A percentile compares a stretch with the other conserved stretches of the same genome.
Conservation (phyloP, 208 protist genomes). For the Balamuthia mandrillaris region DNA sequence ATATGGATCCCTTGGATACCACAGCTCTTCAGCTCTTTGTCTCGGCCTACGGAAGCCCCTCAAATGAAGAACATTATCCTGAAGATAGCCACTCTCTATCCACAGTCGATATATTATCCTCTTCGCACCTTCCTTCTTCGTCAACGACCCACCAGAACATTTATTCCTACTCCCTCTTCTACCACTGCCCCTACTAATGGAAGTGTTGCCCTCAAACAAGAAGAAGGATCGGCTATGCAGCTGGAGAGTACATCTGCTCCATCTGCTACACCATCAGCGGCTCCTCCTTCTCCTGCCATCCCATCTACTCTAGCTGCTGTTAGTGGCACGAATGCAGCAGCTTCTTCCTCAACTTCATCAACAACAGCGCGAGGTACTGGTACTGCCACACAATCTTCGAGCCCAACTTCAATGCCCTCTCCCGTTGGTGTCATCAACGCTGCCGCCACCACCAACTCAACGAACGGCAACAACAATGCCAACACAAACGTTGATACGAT, state of each 20-base stretch:
- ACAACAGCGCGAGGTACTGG: too few species aligned
- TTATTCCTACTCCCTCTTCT: background rate
- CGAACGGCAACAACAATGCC: background rate
- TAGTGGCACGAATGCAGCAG: too few species aligned
- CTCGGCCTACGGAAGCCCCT: background rate
- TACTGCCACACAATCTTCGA: too few species aligned
- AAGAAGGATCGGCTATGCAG: background rate
- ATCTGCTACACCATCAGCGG: too few species aligned
- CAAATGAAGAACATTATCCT: background rate
- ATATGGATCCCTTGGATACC: slow-evolving; percentile 24
- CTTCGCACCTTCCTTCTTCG: slow-evolving; percentile 9
- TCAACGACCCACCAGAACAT: background rate
- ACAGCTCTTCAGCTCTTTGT: background rate
- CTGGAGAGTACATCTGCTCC: too few species aligned
- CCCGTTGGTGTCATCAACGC: background rate
- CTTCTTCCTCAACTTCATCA: too few species aligned
- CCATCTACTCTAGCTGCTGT: background rate
- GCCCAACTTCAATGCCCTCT: background rate
- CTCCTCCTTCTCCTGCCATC: background rate
- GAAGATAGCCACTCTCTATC: background rate
- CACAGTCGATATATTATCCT: slow-evolving; percentile 22
- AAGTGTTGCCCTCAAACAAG: background rate
- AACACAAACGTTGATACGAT: background rate
- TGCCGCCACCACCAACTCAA: background rate
- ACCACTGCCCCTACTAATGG: background rate